Evolutionary conservation across 331 rosid genomes (phyloP), one percentile per base, ranked within the genome.

Genomic region (Saraca asoca): DNA sequence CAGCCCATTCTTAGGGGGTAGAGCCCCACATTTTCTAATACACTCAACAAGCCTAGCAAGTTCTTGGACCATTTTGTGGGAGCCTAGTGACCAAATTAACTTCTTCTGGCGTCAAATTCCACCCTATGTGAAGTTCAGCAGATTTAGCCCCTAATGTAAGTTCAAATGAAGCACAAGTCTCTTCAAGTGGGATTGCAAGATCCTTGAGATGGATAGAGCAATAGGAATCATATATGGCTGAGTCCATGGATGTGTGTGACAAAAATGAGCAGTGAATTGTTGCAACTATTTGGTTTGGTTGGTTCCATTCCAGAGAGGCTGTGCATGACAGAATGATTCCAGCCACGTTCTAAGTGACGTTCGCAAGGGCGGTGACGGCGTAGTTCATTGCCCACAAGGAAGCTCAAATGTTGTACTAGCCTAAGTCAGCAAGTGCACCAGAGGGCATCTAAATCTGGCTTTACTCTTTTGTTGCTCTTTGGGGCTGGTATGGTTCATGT

Each of bases 371-470:
- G 0, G 69, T 74, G 39, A 84, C 80, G 5, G 76, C 34, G 58
- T 84, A 84, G 76, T 71, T 66, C 63, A 73, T 88, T 14, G 91
- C 94, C 95, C 91, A 88, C 75, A 91, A 66, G 76, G 76, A 62
- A 64, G 91, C 95, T 64, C 82, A 81, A 29, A 91, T 81, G 76
- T 89, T 84, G 79, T 91, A 88, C 97, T 95, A 91, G 9, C 70
- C 95, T n/a, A 76, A 12, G 88, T 52, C 88, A 56, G 95, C 91
- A 46, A 91, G 80, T 5, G 80, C 95, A 58, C 97, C 97, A 12
- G n/a, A 91, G 88, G 20, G 70, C 80, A 62, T 91, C 88, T 60
- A 88, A 61, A 51, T 88, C 90, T 37, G 91, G 78, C 51, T 84
- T 82, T 9, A 84, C 86, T 71, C 97, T 79, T 38, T 88, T 80